Base-by-base conservation (phyloP, 331 rosid species). In the Erythrophleum ivorense region DNA sequence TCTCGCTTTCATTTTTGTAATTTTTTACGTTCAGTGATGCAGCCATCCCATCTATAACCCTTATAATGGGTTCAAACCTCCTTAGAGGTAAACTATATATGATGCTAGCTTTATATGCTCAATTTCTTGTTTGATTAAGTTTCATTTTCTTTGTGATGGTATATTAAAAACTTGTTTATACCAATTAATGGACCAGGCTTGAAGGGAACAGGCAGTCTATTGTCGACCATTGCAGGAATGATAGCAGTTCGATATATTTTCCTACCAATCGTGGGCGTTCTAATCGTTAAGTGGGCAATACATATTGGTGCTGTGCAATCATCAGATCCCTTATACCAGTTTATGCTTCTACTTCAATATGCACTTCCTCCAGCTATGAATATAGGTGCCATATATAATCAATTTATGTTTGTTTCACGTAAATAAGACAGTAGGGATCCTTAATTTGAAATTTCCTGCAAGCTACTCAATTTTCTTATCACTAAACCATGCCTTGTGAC, bases 291-390 rank as follows among this genome's bases (percentile, higher is more conserved):
- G 77, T 81, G 84, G 0, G 87, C 83, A 53, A 29, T 75, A 73
- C 38, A 54, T 4, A 34, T 81, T 74, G 89, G 89, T 76, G 75
- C 84, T 79, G 85, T 87, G 79, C 79, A 54, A 58, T 31, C 75
- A 16, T 36, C 65, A 24, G 82, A 87, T 87, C 87, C 87, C 29
- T 77, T 87, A 9, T 87, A 87, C 48, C 87, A 84, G 79, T 87
- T 87, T 15, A 65, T 86, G 14, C 88, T 88, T 80, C 90, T 88
- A 5, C 90, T 88, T 65, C 90, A 88, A 67, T 88, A 79, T 82
- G 82, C 92, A 79, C 73, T 88, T 79, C 92, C 90, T 0, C 92
- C 92, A 29, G 92, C 92, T 29, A 84, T 88, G 85, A n/a, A n/a
- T 77, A 80, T 88, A 78, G 90, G 91, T 88, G 83, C n/a, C 19